Conservation (phyloP, 331 rosid species). For the Pyrus hybrid region DNA sequence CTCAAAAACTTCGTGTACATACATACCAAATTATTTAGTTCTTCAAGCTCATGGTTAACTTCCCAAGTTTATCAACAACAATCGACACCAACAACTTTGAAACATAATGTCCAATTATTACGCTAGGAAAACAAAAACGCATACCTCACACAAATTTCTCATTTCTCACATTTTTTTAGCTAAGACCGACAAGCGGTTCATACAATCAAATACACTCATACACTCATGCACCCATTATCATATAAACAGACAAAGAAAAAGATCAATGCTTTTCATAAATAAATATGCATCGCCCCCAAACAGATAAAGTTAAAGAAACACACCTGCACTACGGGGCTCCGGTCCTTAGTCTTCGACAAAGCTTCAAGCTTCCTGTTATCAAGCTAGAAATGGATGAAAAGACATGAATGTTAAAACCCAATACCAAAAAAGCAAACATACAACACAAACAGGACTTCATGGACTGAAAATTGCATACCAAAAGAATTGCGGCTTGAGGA, state of each 20-base stretch:
- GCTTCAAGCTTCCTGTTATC: slow-evolving; percentile 82
- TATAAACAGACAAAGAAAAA: background rate
- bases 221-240: background rate
- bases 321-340: slow-evolving; percentile 75
- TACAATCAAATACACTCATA: background rate
- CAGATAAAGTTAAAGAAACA: background rate
- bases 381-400: slow-evolving; percentile 35
- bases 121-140: background rate
- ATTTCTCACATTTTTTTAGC: background rate
- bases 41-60: too few relatives aligned
- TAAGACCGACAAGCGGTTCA: background rate
- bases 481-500: slow-evolving; percentile 79
- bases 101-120: too few relatives aligned
- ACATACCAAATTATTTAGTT: too few relatives aligned
- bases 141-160: background rate
- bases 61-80: too few relatives aligned
- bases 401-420: too few relatives aligned
- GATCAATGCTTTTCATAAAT: background rate
- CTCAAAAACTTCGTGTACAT: background rate
- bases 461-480: slow-evolving; percentile 35
- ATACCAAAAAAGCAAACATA: too few relatives aligned
- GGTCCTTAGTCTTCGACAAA: slow-evolving; percentile 58
- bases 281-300: too few relatives aligned
- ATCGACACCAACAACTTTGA: too few relatives aligned
- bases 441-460: background rate